Evolutionary conservation across 331 rosid species (phyloP).

Genomic region (Acacia concinna): DNA sequence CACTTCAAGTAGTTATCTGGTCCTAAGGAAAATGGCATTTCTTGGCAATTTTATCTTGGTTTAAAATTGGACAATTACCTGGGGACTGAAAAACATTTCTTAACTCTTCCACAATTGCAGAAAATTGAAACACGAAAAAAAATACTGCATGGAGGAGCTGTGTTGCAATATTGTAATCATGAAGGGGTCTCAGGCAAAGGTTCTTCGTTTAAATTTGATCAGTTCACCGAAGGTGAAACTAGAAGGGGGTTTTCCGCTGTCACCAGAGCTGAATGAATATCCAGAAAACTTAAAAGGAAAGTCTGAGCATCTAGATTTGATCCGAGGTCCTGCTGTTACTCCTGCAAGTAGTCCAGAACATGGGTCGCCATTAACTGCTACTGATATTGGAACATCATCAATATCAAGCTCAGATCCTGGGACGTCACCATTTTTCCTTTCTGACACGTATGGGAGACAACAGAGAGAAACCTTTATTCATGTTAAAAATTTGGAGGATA

Average conservation of each 20-base stretch:
- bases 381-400: slow-evolving; percentile 86
- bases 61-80: slow-evolving; percentile 1
- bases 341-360: slow-evolving; percentile 89
- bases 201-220: slow-evolving; percentile 80
- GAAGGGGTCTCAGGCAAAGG: slow-evolving; percentile 68
- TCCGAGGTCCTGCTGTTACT: slow-evolving; percentile 76
- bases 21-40: not conserved
- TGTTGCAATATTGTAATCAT: slow-evolving; percentile 85
- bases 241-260: slow-evolving; percentile 36
- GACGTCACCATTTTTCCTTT: slow-evolving; percentile 57
- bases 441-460: slow-evolving; percentile 47
- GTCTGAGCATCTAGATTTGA: slow-evolving; percentile 41
- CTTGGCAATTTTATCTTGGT: not conserved
- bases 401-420: slow-evolving; percentile 88
- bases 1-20: not conserved
- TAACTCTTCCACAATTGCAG: slow-evolving; percentile 46
- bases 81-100: slow-evolving; percentile 17
- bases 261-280: slow-evolving; percentile 40
- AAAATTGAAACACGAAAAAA: slow-evolving; percentile 76
- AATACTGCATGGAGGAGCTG: slow-evolving; percentile 80
- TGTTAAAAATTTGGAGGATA: slow-evolving; percentile 49
- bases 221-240: slow-evolving; percentile 50
- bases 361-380: slow-evolving; percentile 72
- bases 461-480: slow-evolving; percentile 45
- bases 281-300: slow-evolving; percentile 46